Conservation (phyloP, 148 eudicot genomes). For the Tetragonia tetragonoides region DNA sequence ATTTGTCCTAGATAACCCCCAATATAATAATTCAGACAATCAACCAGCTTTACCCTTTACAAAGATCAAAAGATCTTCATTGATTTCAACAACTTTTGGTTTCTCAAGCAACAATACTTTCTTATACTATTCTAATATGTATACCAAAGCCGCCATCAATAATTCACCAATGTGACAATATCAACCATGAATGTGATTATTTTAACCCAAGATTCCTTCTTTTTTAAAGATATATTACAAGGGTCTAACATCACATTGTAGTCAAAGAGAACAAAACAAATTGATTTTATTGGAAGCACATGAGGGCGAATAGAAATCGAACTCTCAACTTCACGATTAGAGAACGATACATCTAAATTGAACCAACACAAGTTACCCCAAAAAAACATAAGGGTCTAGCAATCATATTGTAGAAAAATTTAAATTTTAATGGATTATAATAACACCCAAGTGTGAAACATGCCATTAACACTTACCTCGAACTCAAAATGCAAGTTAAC, state of each 20-base stretch:
- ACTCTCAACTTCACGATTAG: too few species aligned
- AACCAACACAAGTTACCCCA: too few species aligned
- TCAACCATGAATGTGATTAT: neutral
- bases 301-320: neutral
- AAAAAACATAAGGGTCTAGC: too few species aligned
- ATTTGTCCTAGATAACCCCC: neutral
- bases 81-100: constrained; percentile 8
- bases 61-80: neutral
- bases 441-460: too few species aligned
- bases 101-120: neutral
- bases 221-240: too few species aligned
- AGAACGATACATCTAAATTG: too few species aligned
- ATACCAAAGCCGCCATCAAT: neutral
- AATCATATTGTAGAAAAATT: too few species aligned
- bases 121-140: neutral
- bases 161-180: neutral
- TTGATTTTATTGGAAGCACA: too few species aligned
- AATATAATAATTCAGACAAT: neutral
- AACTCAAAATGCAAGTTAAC: too few species aligned
- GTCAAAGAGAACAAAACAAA: neutral
- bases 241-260: neutral
- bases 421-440: too few species aligned
- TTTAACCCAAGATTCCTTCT: neutral
- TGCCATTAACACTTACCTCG: too few species aligned
- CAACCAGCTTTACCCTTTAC: neutral